A percentile compares a stretch with the other conserved stretches of the same genome.
Evolutionary conservation across 352 stramenopile genomes (phyloP).

Genomic region (Globisporangium nagaii): DNA sequence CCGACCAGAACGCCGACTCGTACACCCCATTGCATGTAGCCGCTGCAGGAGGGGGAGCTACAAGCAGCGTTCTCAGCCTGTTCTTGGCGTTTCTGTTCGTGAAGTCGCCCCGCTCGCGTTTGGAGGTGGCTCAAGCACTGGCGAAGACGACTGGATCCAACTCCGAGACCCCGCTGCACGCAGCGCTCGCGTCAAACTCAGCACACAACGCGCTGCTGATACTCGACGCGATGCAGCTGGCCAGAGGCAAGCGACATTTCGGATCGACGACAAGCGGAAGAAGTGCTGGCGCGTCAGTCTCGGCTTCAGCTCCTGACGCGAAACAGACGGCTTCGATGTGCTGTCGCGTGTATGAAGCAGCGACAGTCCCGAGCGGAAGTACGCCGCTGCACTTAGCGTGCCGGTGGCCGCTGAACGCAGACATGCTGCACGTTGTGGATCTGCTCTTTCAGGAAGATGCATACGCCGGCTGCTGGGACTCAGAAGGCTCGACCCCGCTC

Average conservation of each 20-base stretch:
- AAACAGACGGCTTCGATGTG: conserved; percentile 11
- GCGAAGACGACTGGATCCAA: conserved; percentile 14
- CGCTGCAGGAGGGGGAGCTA: conserved; percentile 29
- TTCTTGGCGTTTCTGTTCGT: conserved; percentile 37
- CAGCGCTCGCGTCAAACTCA: conserved; percentile 29
- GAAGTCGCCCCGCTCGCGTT: conserved; percentile 2
- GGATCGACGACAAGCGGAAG: neutral
- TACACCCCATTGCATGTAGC: conserved; percentile 38
- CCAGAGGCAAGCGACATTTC: conserved; percentile 3
- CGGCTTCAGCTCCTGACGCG: neutral
- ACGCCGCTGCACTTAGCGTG: conserved; percentile 54
- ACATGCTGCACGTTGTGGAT: conserved; percentile 35
- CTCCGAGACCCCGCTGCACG: conserved; percentile 38
- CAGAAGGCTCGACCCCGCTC: conserved; percentile 34
- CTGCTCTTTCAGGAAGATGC: conserved; percentile 36
- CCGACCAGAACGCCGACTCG: conserved; percentile 26
- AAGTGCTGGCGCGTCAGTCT: neutral
- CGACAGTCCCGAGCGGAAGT: conserved; percentile 19
- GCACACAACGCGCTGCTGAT: conserved; percentile 37
- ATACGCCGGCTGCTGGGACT: conserved; percentile 52
- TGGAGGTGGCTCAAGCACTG: conserved; percentile 16
- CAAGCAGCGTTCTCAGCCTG: conserved; percentile 27
- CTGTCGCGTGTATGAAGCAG: conserved; percentile 19
- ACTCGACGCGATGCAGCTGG: conserved; percentile 23
- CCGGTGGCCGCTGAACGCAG: conserved; percentile 20